phyloP scores from a whole-genome alignment of 805 yeast species.

The Diddensiella caesifluorescens region DNA sequence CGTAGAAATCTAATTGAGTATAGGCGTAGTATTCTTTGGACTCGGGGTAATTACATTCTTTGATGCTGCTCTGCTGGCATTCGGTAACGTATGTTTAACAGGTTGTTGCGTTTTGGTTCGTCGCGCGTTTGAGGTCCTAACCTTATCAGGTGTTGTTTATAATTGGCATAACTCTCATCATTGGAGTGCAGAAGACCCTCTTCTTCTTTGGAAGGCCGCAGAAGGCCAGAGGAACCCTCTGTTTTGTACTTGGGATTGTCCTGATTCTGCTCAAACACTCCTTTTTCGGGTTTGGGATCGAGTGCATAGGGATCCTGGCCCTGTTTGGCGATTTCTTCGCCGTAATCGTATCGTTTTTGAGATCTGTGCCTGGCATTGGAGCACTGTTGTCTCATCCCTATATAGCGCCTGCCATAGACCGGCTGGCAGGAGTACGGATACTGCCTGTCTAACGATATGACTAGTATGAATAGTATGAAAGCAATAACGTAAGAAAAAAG shows the following conservation, averaged over 20 bases:
- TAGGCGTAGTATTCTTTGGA: constrained; percentile 63
- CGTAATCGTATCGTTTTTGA: constrained; percentile 75
- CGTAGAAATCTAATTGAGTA: neutral
- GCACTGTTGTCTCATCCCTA: constrained; percentile 74
- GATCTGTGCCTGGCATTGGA: constrained; percentile 85
- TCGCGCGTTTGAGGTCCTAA: neutral
- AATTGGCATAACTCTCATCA: constrained; percentile 77
- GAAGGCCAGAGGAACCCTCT: constrained; percentile 80
- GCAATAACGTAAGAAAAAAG: too few species aligned
- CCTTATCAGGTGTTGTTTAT: constrained; percentile 48
- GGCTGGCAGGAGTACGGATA: constrained; percentile 60
- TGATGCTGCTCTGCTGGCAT: constrained; percentile 81
- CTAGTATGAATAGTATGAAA: too few species aligned
- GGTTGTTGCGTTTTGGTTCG: neutral
- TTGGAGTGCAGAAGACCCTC: constrained; percentile 80
- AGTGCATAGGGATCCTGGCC: constrained; percentile 82
- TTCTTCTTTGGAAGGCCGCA: constrained; percentile 81
- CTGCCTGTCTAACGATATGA: constrained; percentile 50
- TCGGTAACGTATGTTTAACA: constrained; percentile 59
- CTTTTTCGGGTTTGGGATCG: constrained; percentile 78
- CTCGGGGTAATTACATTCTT: constrained; percentile 82
- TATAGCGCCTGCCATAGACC: constrained; percentile 68
- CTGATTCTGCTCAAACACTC: constrained; percentile 72
- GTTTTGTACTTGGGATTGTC: constrained; percentile 69
- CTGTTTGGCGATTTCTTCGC: constrained; percentile 92